These are phyloP conservation scores for Garcia nutans DNA, from an alignment of 345 rosid species.

Conservation along the genomic window DNA sequence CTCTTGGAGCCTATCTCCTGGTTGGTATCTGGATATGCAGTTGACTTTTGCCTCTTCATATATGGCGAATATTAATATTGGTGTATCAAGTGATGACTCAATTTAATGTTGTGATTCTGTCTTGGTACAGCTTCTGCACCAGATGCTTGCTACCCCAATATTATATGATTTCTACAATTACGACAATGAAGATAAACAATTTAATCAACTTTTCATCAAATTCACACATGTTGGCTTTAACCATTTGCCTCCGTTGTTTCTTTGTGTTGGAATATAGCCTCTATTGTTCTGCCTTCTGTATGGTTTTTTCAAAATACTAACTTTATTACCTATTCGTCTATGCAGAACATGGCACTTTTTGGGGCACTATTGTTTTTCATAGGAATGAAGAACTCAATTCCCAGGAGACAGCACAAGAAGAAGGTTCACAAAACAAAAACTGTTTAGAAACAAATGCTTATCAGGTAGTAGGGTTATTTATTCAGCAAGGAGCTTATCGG, in stretches of 20 bases:
- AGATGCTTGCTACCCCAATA: slow-evolving; percentile 14
- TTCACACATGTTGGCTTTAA: slow-evolving; percentile 19
- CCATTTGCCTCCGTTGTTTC: neutral
- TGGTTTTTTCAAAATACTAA: neutral
- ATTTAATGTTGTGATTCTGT: neutral
- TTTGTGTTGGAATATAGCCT: neutral
- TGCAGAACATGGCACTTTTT: slow-evolving; percentile 24
- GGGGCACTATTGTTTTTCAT: slow-evolving; percentile 27
- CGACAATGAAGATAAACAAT: slow-evolving; percentile 8
- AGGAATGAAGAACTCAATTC: slow-evolving; percentile 27
- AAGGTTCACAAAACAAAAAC: slow-evolving; percentile 20
- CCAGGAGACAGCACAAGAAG: slow-evolving; percentile 24
- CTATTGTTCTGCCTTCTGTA: neutral
- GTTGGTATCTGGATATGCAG: slow-evolving; percentile 34
- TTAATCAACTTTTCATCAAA: slow-evolving; percentile 20
- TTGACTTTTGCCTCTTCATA: neutral
- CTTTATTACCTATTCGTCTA: too few relatives aligned
- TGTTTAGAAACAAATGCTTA: slow-evolving; percentile 7
- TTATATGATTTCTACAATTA: slow-evolving; percentile 33
- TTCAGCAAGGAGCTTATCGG: neutral
- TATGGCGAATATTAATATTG: neutral
- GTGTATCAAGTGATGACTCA: neutral
- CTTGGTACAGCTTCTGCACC: slow-evolving; percentile 19
- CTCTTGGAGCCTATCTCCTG: slow-evolving; percentile 72
- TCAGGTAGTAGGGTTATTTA: neutral